phyloP scores from a whole-genome alignment of 495 filamentous ascomycete genomes.

The Lepraria neglecta region DNA sequence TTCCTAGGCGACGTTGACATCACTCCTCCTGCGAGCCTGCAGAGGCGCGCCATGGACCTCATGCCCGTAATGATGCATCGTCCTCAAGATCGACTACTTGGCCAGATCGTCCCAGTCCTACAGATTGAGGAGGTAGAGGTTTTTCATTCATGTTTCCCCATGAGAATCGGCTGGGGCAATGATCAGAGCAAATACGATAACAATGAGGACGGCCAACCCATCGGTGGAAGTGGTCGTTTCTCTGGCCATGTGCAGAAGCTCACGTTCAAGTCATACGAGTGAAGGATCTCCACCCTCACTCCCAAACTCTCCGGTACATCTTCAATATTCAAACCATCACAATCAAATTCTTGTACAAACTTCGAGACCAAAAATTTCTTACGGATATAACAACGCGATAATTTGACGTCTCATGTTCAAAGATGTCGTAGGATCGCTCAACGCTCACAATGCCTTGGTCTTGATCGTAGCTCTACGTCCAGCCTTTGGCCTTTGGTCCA shows the following conservation, averaged over 20 bases:
- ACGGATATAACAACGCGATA: too few relatives aligned
- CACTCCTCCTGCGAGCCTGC: slow-evolving; percentile 8
- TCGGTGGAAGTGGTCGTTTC: slow-evolving; percentile 28
- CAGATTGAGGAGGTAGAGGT: slow-evolving; percentile 17
- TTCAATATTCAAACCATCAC: too few relatives aligned
- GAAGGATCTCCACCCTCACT: too few relatives aligned
- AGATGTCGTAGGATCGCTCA: too few relatives aligned
- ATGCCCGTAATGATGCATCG: slow-evolving; percentile 21
- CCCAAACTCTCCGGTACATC: too few relatives aligned
- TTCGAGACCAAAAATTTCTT: too few relatives aligned
- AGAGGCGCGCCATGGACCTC: slow-evolving; percentile 17
- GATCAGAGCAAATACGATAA: slow-evolving; percentile 16
- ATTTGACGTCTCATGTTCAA: too few relatives aligned
- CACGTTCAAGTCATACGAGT: background rate
- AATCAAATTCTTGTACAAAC: too few relatives aligned
- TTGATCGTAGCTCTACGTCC: too few relatives aligned
- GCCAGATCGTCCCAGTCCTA: slow-evolving; percentile 23
- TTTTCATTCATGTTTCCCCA: slow-evolving; percentile 19
- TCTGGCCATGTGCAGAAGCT: slow-evolving; percentile 21
- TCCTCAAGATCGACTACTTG: slow-evolving; percentile 20
- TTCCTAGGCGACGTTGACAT: slow-evolving; percentile 18
- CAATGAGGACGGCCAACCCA: slow-evolving; percentile 25
- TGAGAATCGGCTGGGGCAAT: slow-evolving; percentile 21
- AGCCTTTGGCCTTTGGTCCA: too few relatives aligned
- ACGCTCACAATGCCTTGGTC: too few relatives aligned